A percentile compares a stretch with the other conserved stretches of the same genome.
Conservation (phyloP, 139 green algal species). For the Chlamydomonas sp. region DNA sequence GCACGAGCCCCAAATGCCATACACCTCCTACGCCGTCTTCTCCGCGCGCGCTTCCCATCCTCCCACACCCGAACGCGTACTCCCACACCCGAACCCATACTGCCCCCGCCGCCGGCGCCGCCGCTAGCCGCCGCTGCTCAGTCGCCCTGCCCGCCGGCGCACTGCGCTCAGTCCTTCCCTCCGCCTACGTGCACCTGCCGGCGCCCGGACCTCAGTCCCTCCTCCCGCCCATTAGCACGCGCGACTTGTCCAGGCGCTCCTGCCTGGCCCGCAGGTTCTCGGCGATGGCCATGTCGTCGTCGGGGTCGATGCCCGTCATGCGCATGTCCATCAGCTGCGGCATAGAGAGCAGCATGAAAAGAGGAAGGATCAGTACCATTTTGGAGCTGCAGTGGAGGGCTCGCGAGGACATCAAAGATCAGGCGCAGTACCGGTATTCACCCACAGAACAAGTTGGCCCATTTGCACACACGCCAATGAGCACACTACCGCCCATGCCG, state of each 20-base stretch:
- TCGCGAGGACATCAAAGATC: too few species aligned
- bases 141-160: too few species aligned
- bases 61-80: too few species aligned
- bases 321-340: slow-evolving; percentile 47
- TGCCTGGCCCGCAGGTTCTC: slow-evolving; percentile 50
- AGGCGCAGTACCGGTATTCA: background rate
- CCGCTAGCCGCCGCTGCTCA: too few species aligned
- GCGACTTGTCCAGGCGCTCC: slow-evolving; percentile 43
- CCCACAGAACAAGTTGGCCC: background rate
- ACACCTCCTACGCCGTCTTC: too few species aligned
- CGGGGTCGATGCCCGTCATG: slow-evolving; percentile 42
- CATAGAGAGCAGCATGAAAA: background rate
- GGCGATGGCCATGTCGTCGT: slow-evolving; percentile 54
- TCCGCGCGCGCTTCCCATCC: too few species aligned
- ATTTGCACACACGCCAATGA: background rate
- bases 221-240: background rate
- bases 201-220: background rate
- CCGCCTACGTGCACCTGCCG: background rate
- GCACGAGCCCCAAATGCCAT: too few species aligned
- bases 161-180: background rate
- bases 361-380: too few species aligned
- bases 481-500: too few species aligned
- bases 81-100: too few species aligned
- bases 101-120: too few species aligned
- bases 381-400: too few species aligned